phyloP scores from a whole-genome alignment of 257 asterid genomes.

The Plectranthus barbatus region DNA sequence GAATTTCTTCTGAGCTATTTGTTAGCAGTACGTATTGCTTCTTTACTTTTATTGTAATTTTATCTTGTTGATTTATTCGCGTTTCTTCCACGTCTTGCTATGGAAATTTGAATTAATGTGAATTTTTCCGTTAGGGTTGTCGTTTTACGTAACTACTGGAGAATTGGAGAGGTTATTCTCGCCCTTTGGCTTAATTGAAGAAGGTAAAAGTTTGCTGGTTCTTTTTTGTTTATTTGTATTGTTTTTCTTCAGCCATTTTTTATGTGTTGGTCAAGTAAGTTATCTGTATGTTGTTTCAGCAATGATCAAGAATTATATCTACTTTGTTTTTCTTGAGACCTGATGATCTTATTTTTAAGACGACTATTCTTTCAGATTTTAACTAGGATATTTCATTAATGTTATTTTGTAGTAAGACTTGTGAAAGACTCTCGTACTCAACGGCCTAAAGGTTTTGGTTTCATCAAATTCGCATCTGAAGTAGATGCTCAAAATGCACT shows the following conservation, averaged over 20 bases:
- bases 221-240: too few species aligned
- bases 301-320: background rate
- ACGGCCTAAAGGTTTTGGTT: conserved; percentile 75
- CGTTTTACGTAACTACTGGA: conserved; percentile 55
- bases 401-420: conserved; percentile 49
- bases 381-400: background rate
- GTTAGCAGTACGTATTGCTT: conserved; percentile 40
- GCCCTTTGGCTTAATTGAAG: conserved; percentile 45
- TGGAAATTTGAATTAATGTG: background rate
- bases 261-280: background rate
- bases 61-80: background rate
- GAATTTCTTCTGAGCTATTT: conserved; percentile 44
- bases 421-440: conserved; percentile 47
- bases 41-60: background rate
- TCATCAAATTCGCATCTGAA: conserved; percentile 52
- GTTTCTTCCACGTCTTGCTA: background rate
- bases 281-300: too few species aligned
- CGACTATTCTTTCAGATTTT: too few species aligned
- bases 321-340: background rate
- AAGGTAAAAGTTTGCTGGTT: conserved; percentile 33
- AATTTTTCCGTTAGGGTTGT: conserved; percentile 38
- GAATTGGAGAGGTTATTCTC: conserved; percentile 49
- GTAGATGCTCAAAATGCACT: conserved; percentile 51
- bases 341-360: too few species aligned
- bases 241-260: background rate